phyloP scores from a whole-genome alignment of 305 asterid species.

The Fraxinus dipetala region DNA sequence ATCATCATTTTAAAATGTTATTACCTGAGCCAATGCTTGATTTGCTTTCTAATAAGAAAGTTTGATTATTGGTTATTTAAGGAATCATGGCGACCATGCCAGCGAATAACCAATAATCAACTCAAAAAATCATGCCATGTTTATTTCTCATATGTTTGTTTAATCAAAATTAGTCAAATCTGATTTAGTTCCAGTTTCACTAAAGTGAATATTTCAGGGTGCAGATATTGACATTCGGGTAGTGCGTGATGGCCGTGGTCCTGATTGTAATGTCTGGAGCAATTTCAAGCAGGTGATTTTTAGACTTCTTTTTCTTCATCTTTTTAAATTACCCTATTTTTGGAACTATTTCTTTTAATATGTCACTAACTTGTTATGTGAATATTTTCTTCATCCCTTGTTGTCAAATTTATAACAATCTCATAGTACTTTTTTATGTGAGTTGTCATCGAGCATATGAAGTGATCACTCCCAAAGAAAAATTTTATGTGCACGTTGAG shows the following conservation, averaged over 20 bases:
- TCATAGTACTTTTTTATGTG: not conserved
- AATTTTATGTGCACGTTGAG: not conserved
- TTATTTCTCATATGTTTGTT: not conserved
- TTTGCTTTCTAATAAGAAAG: not conserved
- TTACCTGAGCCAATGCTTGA: not conserved
- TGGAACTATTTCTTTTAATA: not conserved
- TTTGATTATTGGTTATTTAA: not conserved
- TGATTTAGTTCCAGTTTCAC: constrained; percentile 19
- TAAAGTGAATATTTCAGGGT: constrained; percentile 66
- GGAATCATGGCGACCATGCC: not conserved
- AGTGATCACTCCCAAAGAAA: not conserved
- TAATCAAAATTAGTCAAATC: not conserved
- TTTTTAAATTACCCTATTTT: not conserved
- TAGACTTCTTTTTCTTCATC: not conserved
- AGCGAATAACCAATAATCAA: not conserved
- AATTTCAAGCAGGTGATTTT: constrained; percentile 79
- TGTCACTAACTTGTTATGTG: not conserved
- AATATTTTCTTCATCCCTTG: not conserved
- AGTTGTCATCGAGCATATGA: not conserved
- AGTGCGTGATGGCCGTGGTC: constrained; percentile 97
- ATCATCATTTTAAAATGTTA: not conserved
- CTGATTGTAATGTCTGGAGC: constrained; percentile 68
- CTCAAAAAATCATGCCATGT: not conserved
- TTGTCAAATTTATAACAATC: not conserved
- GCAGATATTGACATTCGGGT: constrained; percentile 97